phyloP scores from a whole-genome alignment of 1,284 basidiomycete genomes.

The Rhodotorula sp. region DNA sequence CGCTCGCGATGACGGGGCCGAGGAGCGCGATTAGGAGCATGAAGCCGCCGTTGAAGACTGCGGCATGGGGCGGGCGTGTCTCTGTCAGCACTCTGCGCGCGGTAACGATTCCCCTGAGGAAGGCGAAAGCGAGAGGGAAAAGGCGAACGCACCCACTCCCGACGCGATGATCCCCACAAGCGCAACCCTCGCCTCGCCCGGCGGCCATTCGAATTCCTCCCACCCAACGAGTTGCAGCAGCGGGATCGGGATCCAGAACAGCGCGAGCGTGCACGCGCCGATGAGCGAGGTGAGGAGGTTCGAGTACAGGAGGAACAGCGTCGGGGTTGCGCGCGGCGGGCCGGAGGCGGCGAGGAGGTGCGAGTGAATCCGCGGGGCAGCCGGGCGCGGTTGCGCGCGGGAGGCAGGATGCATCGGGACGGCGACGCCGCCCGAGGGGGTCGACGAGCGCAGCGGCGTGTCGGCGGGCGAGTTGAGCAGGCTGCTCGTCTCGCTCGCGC shows the following conservation, averaged over 20 bases:
- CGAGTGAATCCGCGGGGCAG: conserved; percentile 47
- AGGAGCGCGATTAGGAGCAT: conserved; percentile 78
- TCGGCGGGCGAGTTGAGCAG: neutral
- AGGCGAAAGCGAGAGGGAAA: neutral
- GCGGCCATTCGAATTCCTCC: conserved; percentile 65
- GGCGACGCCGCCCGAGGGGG: neutral
- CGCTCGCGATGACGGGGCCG: conserved; percentile 76
- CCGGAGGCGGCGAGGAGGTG: conserved; percentile 46
- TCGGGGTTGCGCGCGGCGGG: conserved; percentile 4
- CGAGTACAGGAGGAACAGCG: conserved; percentile 68
- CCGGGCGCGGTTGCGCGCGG: conserved; percentile 55
- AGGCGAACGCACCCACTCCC: conserved; percentile 47
- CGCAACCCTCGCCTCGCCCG: conserved; percentile 53
- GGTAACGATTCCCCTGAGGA: too few relatives aligned
- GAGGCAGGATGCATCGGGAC: too few relatives aligned
- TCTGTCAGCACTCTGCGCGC: neutral
- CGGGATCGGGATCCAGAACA: conserved; percentile 71
- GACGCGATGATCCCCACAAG: conserved; percentile 65
- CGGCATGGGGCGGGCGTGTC: neutral
- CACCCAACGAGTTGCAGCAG: conserved; percentile 63
- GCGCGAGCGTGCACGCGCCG: conserved; percentile 64
- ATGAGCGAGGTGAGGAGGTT: conserved; percentile 70
- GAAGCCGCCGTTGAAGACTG: conserved; percentile 70
- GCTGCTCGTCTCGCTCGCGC: conserved; percentile 1
- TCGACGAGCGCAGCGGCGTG: neutral